phyloP scores from a whole-genome alignment of 352 stramenopile species.

The Globisporangium alternatum region DNA sequence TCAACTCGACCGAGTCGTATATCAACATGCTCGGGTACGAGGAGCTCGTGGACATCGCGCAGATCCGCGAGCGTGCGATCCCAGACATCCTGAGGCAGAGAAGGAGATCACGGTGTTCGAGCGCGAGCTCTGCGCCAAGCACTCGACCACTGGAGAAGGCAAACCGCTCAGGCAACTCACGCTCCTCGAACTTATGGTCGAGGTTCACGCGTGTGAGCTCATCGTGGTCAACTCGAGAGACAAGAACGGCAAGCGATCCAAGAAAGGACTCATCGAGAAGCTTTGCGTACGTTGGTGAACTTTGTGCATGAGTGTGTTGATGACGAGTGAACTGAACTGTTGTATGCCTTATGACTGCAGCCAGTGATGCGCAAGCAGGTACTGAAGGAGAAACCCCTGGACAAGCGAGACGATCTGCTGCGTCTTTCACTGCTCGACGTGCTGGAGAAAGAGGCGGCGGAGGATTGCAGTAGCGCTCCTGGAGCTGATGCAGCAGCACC shows the following conservation, averaged over 20 bases:
- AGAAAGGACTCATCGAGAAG: slow-evolving; percentile 52
- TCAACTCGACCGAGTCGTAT: no score
- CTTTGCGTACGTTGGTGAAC: slow-evolving; percentile 30
- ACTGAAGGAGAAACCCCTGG: slow-evolving; percentile 25
- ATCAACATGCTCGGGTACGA: no score
- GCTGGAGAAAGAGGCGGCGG: slow-evolving; percentile 38
- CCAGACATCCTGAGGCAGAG: slow-evolving; percentile 29
- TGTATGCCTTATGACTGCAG: slow-evolving; percentile 13
- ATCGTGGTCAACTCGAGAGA: slow-evolving; percentile 32
- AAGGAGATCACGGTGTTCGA: slow-evolving; percentile 45
- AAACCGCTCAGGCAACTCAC: slow-evolving; percentile 55
- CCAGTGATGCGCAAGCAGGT: slow-evolving; percentile 30
- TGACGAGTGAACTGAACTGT: neutral
- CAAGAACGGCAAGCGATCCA: slow-evolving; percentile 56
- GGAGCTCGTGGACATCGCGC: no score
- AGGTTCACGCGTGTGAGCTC: slow-evolving; percentile 45
- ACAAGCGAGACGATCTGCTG: slow-evolving; percentile 42
- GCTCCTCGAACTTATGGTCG: slow-evolving; percentile 52
- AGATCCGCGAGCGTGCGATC: no score
- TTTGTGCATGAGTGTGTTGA: slow-evolving; percentile 1
- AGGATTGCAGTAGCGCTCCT: slow-evolving; percentile 22
- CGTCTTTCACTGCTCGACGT: slow-evolving; percentile 27
- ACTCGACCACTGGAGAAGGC: slow-evolving; percentile 30
- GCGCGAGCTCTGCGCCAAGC: slow-evolving; percentile 39
- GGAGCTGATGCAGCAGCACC: slow-evolving; percentile 5